These are phyloP conservation scores for Patellifolia procumbens DNA, from an alignment of 179 eudicot species.

Conservation along the genomic window DNA sequence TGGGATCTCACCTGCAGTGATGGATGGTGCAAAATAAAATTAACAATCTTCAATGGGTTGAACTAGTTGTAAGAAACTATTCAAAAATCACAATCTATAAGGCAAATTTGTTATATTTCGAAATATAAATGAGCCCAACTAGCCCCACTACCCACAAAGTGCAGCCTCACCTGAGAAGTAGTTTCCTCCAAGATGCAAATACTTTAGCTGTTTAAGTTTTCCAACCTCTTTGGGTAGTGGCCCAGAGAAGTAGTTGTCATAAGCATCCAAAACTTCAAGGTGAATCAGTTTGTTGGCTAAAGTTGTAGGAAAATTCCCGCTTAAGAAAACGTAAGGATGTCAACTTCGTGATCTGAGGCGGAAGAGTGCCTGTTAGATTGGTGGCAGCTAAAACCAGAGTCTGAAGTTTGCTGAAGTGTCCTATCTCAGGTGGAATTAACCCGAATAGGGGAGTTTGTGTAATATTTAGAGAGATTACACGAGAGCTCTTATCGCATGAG, in stretches of 20 bases:
- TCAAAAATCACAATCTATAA: no score
- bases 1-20: constrained; percentile 70
- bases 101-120: no score
- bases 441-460: constrained; percentile 44
- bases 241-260: constrained; percentile 62
- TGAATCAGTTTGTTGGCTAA: no score
- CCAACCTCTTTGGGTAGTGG: constrained; percentile 40
- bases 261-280: constrained; percentile 46
- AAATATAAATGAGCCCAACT: no score
- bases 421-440: constrained; percentile 55
- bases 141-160: no score
- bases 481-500: no score
- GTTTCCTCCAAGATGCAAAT: constrained; percentile 59
- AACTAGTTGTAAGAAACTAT: no score
- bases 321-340: no score
- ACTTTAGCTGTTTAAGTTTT: constrained; percentile 25
- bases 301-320: no score
- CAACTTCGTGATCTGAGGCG: no score
- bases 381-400: constrained; percentile 40
- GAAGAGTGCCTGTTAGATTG: constrained; percentile 63
- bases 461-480: constrained; percentile 46
- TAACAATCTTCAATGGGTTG: no score
- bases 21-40: no score
- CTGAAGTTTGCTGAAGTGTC: constrained; percentile 38
- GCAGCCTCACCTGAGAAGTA: constrained; percentile 59